Percentiles rank a stretch among this genome's conserved stretches.
These are phyloP conservation scores for Nigrospora osmanthi DNA, from an alignment of 2,329 filamentous ascomycete species.

Conservation along the genomic window DNA sequence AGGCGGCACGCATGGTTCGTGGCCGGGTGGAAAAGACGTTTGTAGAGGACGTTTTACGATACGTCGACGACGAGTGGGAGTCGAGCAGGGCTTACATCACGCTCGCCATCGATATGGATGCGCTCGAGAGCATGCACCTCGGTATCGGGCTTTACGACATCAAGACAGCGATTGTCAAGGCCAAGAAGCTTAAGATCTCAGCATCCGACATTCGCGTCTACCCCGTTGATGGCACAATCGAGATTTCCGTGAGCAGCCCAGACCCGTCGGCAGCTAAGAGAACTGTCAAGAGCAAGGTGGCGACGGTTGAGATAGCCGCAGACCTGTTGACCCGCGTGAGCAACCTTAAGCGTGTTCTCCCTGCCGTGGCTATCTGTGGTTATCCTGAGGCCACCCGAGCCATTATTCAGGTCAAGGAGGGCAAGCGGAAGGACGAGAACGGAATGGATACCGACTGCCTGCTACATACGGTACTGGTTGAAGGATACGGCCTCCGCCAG, in stretches of 20 bases:
- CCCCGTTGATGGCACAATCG: slow-evolving; percentile 49
- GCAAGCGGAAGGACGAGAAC: slow-evolving; percentile 22
- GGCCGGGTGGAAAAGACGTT: slow-evolving; percentile 93
- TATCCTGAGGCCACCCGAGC: slow-evolving; percentile 80
- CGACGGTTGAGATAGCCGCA: slow-evolving; percentile 43
- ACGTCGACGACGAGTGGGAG: slow-evolving; percentile 86
- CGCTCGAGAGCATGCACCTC: slow-evolving; percentile 72
- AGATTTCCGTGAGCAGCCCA: slow-evolving; percentile 59
- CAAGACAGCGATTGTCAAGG: slow-evolving; percentile 64
- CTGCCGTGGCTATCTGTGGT: slow-evolving; percentile 79
- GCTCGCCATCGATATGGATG: slow-evolving; percentile 73
- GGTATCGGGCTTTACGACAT: slow-evolving; percentile 72
- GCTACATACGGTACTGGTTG: slow-evolving; percentile 67
- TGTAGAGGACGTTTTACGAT: slow-evolving; percentile 71
- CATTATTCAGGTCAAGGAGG: slow-evolving; percentile 76
- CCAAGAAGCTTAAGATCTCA: slow-evolving; percentile 76
- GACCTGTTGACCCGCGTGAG: slow-evolving; percentile 74
- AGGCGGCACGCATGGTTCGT: slow-evolving; percentile 84
- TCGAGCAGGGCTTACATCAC: slow-evolving; percentile 67
- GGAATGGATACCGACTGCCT: background rate
- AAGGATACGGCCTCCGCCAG: slow-evolving; percentile 82
- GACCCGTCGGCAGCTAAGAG: slow-evolving; percentile 40
- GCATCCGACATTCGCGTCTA: slow-evolving; percentile 57
- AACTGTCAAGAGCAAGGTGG: slow-evolving; percentile 35
- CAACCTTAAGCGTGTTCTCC: slow-evolving; percentile 73